Evolutionary conservation across 2,329 filamentous ascomycete genomes (phyloP).

Genomic region (Calonectria fujianensis): DNA sequence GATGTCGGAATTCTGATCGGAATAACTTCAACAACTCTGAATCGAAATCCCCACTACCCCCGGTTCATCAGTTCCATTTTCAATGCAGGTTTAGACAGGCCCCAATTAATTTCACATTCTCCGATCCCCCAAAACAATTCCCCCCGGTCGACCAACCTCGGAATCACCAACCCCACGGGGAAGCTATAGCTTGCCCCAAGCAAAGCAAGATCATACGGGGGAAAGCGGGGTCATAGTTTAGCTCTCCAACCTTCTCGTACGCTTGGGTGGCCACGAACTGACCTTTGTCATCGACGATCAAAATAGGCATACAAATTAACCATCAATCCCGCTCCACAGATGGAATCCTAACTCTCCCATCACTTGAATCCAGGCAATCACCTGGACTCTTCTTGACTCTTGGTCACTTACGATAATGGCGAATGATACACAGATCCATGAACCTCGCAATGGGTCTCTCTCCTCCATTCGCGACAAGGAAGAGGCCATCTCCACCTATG

Average conservation of each 20-base stretch:
- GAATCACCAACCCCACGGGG: constrained; percentile 8
- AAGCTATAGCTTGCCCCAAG: not conserved
- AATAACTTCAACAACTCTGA: not conserved
- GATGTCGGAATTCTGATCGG: constrained; percentile 7
- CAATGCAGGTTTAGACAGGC: not conserved
- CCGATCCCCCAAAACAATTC: no score
- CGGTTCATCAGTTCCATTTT: no score
- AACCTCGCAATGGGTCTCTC: not conserved
- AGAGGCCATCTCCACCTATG: not conserved
- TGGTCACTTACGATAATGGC: not conserved
- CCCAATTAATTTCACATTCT: no score
- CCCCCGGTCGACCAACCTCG: no score
- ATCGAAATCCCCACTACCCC: not conserved
- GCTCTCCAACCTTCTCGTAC: not conserved
- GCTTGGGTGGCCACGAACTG: no score
- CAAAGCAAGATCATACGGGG: not conserved
- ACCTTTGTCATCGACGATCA: no score
- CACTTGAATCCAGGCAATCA: no score
- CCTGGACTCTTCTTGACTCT: not conserved
- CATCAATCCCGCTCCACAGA: not conserved
- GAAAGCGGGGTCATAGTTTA: not conserved
- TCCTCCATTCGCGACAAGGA: constrained; percentile 4
- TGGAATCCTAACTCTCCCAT: no score
- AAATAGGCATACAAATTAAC: not conserved
- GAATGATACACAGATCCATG: not conserved